These are phyloP conservation scores for Magnaporthiopsis incrustans DNA, from an alignment of 2,329 filamentous ascomycete genomes.

Conservation along the genomic window DNA sequence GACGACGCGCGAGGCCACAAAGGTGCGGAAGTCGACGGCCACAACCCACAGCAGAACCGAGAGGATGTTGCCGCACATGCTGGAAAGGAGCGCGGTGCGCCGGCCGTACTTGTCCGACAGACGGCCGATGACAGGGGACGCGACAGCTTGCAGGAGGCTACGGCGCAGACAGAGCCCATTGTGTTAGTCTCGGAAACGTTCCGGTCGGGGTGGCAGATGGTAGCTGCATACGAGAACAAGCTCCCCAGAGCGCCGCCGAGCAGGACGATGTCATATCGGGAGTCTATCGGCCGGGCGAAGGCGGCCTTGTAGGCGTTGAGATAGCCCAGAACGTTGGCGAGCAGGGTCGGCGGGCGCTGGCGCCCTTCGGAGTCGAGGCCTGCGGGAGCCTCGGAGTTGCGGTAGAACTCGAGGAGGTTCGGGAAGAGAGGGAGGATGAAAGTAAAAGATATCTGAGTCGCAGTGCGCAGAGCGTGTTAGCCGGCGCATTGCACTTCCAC, in stretches of 20 bases:
- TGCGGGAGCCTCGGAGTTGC: constrained; percentile 64
- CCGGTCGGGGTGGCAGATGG: not conserved
- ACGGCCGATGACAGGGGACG: constrained; percentile 81
- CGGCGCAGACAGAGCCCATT: not conserved
- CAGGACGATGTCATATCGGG: constrained; percentile 92
- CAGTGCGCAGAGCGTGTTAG: constrained; percentile 7
- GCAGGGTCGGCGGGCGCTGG: constrained; percentile 50
- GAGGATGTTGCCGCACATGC: constrained; percentile 87
- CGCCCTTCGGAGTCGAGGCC: constrained; percentile 29
- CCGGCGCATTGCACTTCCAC: not conserved
- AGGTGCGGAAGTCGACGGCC: constrained; percentile 90
- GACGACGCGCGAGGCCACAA: constrained; percentile 85
- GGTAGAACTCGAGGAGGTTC: constrained; percentile 92
- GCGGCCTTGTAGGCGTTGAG: constrained; percentile 92
- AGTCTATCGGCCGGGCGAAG: constrained; percentile 88
- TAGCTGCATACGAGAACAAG: constrained; percentile 58
- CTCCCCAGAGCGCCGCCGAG: constrained; percentile 90
- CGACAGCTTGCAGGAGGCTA: constrained; percentile 82
- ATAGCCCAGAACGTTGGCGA: constrained; percentile 71
- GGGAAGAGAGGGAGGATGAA: constrained; percentile 97
- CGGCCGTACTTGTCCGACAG: constrained; percentile 86
- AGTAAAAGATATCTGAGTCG: constrained; percentile 81
- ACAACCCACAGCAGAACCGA: constrained; percentile 92
- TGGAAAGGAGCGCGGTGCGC: constrained; percentile 76
- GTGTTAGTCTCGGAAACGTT: constrained; percentile 5